Evolutionary conservation across 108 stramenopile genomes (phyloP).

Genomic region (Discostella stelligeroides): DNA sequence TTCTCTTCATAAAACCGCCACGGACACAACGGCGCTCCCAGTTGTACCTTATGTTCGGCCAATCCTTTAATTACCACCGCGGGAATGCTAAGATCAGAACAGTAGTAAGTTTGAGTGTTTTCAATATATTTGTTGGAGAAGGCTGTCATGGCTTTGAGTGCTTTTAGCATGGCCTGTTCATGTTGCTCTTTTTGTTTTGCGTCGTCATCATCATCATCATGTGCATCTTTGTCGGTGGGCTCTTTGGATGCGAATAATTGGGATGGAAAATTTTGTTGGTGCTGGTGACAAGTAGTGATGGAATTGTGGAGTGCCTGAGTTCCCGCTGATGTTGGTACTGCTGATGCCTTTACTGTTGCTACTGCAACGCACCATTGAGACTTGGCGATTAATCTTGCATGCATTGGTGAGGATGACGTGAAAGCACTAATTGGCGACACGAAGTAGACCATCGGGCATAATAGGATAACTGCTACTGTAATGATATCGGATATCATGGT

Average conservation of each 20-base stretch:
- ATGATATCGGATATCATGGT: too few relatives aligned
- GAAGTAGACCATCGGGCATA: too few relatives aligned
- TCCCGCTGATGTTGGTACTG: too few relatives aligned
- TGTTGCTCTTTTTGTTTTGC: conserved; percentile 47
- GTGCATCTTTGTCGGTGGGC: conserved; percentile 43
- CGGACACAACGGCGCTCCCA: conserved; percentile 90
- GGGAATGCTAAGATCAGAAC: conserved; percentile 72
- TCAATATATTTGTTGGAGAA: conserved; percentile 84
- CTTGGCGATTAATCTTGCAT: too few relatives aligned
- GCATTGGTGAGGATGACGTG: too few relatives aligned
- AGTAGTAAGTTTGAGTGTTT: conserved; percentile 73
- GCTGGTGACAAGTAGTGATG: too few relatives aligned
- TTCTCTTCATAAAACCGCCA: conserved; percentile 94
- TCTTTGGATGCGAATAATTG: neutral
- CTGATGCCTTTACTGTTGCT: too few relatives aligned
- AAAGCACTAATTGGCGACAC: too few relatives aligned
- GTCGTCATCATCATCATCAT: conserved; percentile 57
- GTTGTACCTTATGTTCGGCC: conserved; percentile 86
- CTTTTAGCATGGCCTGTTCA: conserved; percentile 65
- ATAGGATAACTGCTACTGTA: too few relatives aligned
- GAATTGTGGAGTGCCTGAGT: too few relatives aligned
- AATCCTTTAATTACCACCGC: conserved; percentile 89
- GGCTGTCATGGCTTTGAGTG: conserved; percentile 81
- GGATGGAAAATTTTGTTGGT: too few relatives aligned
- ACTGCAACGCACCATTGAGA: too few relatives aligned